phyloP scores from a whole-genome alignment of 2,329 filamentous ascomycete genomes.

The Shiraia bambusicola region DNA sequence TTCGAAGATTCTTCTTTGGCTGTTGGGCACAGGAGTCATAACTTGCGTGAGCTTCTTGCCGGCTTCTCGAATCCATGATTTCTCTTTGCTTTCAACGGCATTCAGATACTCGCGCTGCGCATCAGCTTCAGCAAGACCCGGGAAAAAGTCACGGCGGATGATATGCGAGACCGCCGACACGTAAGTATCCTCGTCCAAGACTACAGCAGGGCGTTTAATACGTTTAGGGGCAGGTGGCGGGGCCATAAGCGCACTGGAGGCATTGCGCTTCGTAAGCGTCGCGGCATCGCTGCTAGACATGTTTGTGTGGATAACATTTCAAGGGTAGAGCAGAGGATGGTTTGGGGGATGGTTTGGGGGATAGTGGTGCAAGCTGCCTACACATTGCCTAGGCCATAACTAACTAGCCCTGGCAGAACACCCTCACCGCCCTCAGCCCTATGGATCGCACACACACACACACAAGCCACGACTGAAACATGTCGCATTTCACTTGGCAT shows the following conservation, averaged over 20 bases:
- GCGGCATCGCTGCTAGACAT: slow-evolving; percentile 48
- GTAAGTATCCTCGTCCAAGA: slow-evolving; percentile 93
- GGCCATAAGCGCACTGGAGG: slow-evolving; percentile 76
- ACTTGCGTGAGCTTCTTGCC: slow-evolving; percentile 64
- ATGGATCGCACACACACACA: slow-evolving; percentile 3
- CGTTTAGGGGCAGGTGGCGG: slow-evolving; percentile 82
- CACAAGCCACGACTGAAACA: neutral
- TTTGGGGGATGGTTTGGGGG: neutral
- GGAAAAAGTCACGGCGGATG: slow-evolving; percentile 95
- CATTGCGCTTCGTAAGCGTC: slow-evolving; percentile 66
- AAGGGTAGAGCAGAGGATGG: neutral
- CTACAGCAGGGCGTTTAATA: slow-evolving; percentile 84
- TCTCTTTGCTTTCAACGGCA: slow-evolving; percentile 82
- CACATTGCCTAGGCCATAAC: slow-evolving; percentile 7
- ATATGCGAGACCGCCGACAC: slow-evolving; percentile 88
- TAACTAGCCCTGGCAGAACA: slow-evolving; percentile 24
- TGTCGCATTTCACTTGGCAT: slow-evolving; percentile 4
- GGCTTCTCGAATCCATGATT: slow-evolving; percentile 82
- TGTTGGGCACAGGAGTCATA: slow-evolving; percentile 73
- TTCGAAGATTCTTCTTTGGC: slow-evolving; percentile 39
- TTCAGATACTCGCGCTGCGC: slow-evolving; percentile 90
- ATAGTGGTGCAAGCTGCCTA: slow-evolving; percentile 14
- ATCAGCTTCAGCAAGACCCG: slow-evolving; percentile 81
- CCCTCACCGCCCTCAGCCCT: slow-evolving; percentile 38
- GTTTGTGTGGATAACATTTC: slow-evolving; percentile 1